Evolutionary conservation across 1,284 basidiomycete species (phyloP).

Genomic region (Xerocomus minutiporus): DNA sequence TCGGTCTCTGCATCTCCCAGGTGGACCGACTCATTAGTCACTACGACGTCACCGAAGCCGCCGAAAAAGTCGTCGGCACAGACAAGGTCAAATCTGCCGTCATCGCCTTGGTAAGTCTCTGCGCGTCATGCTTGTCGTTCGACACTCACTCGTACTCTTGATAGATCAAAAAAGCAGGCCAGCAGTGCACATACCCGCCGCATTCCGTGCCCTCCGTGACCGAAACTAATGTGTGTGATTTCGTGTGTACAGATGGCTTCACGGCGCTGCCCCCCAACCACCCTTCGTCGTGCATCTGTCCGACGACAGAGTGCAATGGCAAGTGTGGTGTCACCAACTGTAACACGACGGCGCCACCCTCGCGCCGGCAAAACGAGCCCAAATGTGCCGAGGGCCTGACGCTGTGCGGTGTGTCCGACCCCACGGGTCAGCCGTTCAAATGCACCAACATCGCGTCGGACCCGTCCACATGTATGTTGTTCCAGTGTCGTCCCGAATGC

Average conservation of each 20-base stretch:
- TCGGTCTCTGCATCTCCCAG: conserved; percentile 17
- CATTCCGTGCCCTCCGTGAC: conserved; percentile 14
- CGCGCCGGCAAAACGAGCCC: conserved; percentile 12
- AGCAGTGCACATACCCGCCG: conserved; percentile 22
- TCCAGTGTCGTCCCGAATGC: background rate
- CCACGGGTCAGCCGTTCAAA: conserved; percentile 17
- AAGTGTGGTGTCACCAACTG: conserved; percentile 5
- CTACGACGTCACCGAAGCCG: conserved; percentile 15
- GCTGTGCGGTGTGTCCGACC: conserved; percentile 18
- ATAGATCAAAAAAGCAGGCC: conserved; percentile 16
- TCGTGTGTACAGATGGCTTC: conserved; percentile 24
- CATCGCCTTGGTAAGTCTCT: conserved; percentile 9
- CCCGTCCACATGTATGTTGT: conserved; percentile 14
- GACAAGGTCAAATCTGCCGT: conserved; percentile 14
- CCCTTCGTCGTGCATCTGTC: conserved; percentile 21
- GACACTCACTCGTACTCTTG: background rate
- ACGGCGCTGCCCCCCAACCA: conserved; percentile 2
- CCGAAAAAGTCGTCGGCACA: conserved; percentile 15
- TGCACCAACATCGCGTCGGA: conserved; percentile 19
- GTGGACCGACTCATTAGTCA: conserved; percentile 12
- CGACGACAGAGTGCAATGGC: background rate
- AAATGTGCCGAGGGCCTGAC: conserved; percentile 12
- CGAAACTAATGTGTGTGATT: conserved; percentile 11
- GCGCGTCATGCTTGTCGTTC: background rate
- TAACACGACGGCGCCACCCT: conserved; percentile 6